phyloP scores from a whole-genome alignment of 2,329 filamentous ascomycete species.

The Cordyceps fumosorosea region DNA sequence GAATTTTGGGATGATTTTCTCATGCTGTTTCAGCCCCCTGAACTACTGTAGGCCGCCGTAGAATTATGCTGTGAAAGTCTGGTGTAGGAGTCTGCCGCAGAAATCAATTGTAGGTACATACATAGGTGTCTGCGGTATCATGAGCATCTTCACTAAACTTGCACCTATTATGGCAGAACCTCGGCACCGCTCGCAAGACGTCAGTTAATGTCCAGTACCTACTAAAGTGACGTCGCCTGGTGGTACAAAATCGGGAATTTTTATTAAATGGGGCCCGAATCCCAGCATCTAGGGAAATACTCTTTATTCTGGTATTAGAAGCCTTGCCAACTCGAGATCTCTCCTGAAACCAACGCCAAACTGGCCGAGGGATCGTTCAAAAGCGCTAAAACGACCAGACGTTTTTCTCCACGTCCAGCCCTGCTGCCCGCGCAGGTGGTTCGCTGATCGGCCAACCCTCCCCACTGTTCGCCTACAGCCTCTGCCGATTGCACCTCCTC shows the following conservation, averaged over 20 bases:
- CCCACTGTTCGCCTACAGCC: neutral
- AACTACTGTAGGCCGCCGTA: neutral
- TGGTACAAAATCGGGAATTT: neutral
- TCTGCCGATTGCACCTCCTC: neutral
- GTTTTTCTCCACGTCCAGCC: too few relatives aligned
- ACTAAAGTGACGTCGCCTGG: neutral
- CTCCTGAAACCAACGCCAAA: neutral
- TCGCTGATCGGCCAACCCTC: neutral
- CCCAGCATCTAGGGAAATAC: neutral
- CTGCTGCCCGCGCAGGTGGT: neutral
- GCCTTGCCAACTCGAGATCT: too few relatives aligned
- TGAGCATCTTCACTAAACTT: too few relatives aligned
- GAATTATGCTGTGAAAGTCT: too few relatives aligned
- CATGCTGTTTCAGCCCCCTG: neutral
- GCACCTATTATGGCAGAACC: conserved; percentile 1
- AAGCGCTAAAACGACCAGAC: too few relatives aligned
- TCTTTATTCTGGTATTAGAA: too few relatives aligned
- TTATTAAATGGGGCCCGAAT: neutral
- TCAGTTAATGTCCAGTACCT: too few relatives aligned
- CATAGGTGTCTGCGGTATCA: too few relatives aligned
- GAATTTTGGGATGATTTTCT: neutral
- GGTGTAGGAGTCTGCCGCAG: too few relatives aligned
- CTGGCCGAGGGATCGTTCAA: too few relatives aligned
- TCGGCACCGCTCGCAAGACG: conserved; percentile 17
- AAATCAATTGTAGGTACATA: too few relatives aligned